phyloP scores from a whole-genome alignment of 1,284 basidiomycete genomes.

The Stereum hirsutum region DNA sequence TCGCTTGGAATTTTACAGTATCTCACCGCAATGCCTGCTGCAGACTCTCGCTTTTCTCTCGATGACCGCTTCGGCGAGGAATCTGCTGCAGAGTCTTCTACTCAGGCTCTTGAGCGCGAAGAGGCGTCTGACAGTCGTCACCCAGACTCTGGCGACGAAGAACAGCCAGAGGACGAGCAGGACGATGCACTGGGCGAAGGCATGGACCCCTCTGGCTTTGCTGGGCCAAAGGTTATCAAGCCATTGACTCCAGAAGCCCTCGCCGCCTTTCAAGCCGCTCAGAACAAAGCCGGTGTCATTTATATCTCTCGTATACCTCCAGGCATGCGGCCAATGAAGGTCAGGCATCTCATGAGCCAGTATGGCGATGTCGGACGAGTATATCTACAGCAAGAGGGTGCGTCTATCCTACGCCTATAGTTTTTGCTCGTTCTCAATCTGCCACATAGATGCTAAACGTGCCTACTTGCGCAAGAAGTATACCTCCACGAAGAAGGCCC shows the following conservation, averaged over 20 bases:
- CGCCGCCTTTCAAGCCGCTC: slow-evolving; percentile 59
- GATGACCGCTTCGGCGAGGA: too few species aligned
- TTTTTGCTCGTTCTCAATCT: not conserved
- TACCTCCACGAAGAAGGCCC: slow-evolving; percentile 73
- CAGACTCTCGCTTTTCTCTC: too few species aligned
- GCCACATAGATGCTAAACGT: slow-evolving; percentile 58
- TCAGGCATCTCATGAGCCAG: slow-evolving; percentile 84
- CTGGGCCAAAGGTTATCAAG: slow-evolving; percentile 53
- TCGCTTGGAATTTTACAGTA: not conserved
- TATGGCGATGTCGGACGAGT: slow-evolving; percentile 81
- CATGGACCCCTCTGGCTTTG: slow-evolving; percentile 50
- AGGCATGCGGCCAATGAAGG: slow-evolving; percentile 97
- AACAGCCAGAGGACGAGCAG: slow-evolving; percentile 14
- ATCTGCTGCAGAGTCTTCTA: too few species aligned
- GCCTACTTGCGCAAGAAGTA: slow-evolving; percentile 72
- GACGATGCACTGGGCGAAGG: slow-evolving; percentile 22
- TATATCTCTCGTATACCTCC: slow-evolving; percentile 97
- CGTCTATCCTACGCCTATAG: slow-evolving; percentile 10
- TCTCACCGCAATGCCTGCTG: too few species aligned
- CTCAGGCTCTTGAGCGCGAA: too few species aligned
- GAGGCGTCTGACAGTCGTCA: too few species aligned
- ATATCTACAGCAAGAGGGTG: slow-evolving; percentile 84
- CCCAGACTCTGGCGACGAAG: too few species aligned
- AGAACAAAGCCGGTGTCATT: slow-evolving; percentile 74
- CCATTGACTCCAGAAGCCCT: slow-evolving; percentile 66